Evolutionary conservation across 768 basidiomycete genomes (phyloP), one percentile per base, ranked within the genome.

Genomic region (Candolleomyces efflorescens): DNA sequence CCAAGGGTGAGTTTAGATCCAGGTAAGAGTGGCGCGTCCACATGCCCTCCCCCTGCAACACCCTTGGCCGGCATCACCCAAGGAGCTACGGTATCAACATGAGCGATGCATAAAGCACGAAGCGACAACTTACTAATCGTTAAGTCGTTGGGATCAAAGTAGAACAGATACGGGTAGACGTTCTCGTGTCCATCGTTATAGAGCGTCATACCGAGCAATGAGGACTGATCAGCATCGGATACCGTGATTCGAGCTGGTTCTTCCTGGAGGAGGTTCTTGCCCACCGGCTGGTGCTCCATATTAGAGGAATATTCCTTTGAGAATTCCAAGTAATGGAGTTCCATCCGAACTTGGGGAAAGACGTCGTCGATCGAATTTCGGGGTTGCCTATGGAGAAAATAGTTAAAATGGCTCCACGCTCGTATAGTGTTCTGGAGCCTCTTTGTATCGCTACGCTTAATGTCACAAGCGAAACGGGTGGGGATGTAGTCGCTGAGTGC

Each of bases 121-220:
- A 5, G 32, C 32, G 11, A 32, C 32, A 32, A 32, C 71, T 55
- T 51, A 74, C 73, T 61, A 49, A 78, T 74, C 2, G 67, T 65
- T 45, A 76, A 58, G 52, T 72, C 71, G 17, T 64, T 68, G 6
- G 73, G 73, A 47, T 79, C 77, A 50, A 79, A 80, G 55, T 75
- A 73, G 60, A 77, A 76, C 10, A 76, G 65, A 23, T 74, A 74
- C 23, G 75, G 64, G 52, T 76, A 79, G 3, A 79, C 58, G 5
- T 66, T 60, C 12, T 63, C 22, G 45, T 65, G 61, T 0, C 72
- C 70, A 0, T 68, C 55, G 59, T 78, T 78, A 54, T 63, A 43
- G 17, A 43, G 41, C 41, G 41, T 43, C 41, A 43, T 43, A 5
- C 41, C 55, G 78, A 64, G 7, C 76, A 75, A 6, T 75, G 68